Conservation (phyloP, 495 filamentous ascomycete species). For the Aspergillus cristatus region DNA sequence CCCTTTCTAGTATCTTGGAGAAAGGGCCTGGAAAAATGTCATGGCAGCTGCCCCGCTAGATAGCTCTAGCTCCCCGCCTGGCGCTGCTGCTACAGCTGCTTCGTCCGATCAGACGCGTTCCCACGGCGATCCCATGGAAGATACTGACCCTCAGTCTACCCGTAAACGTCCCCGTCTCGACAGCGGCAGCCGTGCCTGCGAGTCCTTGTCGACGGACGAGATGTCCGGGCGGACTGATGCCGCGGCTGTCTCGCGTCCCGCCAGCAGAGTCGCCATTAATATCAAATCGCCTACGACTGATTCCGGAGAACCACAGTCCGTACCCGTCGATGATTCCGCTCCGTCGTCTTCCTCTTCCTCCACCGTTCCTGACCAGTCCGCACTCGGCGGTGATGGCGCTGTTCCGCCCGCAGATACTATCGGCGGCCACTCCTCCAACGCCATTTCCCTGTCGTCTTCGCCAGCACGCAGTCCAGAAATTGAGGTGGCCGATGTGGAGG, state of each 20-base stretch:
- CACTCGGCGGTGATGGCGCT: conserved; percentile 4
- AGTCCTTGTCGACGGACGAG: conserved; percentile 36
- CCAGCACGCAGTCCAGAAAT: conserved; percentile 44
- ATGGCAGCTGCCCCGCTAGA: conserved; percentile 44
- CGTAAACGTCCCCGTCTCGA: conserved; percentile 58
- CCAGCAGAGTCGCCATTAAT: conserved; percentile 51
- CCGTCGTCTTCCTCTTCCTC: too few relatives aligned
- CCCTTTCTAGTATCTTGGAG: conserved; percentile 1
- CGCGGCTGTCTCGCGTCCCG: conserved; percentile 22
- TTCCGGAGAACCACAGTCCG: too few relatives aligned
- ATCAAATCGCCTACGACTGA: conserved; percentile 29
- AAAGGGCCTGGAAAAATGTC: conserved; percentile 28
- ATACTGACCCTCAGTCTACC: conserved; percentile 41
- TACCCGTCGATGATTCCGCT: too few relatives aligned
- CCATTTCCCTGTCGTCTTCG: conserved; percentile 42
- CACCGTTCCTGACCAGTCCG: too few relatives aligned
- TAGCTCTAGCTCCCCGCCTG: conserved; percentile 39
- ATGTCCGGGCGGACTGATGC: conserved; percentile 18
- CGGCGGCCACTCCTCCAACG: conserved; percentile 17
- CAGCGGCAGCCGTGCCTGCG: conserved; percentile 38
- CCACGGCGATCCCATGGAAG: conserved; percentile 45
- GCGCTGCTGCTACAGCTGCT: conserved; percentile 13
- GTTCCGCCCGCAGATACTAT: conserved; percentile 9
- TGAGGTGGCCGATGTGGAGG: conserved; percentile 46
- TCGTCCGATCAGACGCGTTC: conserved; percentile 24